These are phyloP conservation scores for Plectranthus barbatus DNA, from an alignment of 257 asterid species.

Conservation along the genomic window DNA sequence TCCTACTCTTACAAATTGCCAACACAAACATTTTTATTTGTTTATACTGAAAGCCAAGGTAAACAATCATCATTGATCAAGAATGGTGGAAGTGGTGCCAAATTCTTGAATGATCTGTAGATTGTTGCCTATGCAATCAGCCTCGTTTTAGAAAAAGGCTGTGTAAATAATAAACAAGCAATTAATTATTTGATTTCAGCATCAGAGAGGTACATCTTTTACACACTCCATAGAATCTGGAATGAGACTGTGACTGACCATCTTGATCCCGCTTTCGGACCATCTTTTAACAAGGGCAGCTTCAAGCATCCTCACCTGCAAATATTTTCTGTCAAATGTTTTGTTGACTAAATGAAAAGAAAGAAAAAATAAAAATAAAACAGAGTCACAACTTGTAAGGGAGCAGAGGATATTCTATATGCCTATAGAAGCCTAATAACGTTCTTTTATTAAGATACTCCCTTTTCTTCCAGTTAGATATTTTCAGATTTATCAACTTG, in stretches of 20 bases:
- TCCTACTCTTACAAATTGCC: no score
- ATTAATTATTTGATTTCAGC: background rate
- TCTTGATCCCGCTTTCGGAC: conserved; percentile 41
- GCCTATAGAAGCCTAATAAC: background rate
- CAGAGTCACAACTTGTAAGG: background rate
- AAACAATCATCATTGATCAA: background rate
- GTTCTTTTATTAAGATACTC: background rate
- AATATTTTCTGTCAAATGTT: conserved; percentile 13
- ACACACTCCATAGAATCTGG: conserved; percentile 37
- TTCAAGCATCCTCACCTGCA: conserved; percentile 65
- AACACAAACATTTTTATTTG: no score
- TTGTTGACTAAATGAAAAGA: background rate
- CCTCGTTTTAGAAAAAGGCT: background rate
- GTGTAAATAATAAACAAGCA: background rate
- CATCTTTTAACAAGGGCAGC: conserved; percentile 46
- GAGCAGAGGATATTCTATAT: background rate
- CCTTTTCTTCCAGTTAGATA: background rate
- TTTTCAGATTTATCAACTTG: background rate
- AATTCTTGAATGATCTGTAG: background rate
- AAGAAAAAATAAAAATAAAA: no score
- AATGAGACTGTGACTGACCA: conserved; percentile 38
- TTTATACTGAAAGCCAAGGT: background rate
- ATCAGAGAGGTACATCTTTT: conserved; percentile 35
- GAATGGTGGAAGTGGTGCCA: background rate
- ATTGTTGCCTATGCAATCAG: no score